phyloP scores from a whole-genome alignment of 169 alveolate genomes.

The Amoebophrya sp. region DNA sequence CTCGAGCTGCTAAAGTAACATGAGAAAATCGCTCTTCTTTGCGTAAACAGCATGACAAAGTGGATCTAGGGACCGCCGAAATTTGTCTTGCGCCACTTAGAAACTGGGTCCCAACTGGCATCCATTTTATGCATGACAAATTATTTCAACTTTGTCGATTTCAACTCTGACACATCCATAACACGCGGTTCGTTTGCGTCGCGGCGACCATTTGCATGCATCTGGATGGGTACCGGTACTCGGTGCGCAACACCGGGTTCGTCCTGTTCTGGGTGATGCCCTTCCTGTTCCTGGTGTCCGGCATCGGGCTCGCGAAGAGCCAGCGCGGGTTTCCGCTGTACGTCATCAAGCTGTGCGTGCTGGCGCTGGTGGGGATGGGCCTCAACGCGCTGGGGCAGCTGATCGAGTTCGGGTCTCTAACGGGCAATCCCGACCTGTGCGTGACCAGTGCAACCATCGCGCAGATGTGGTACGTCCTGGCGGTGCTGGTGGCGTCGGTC shows the following conservation, averaged over 20 bases:
- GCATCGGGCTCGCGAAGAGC: not conserved
- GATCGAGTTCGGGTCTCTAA: not conserved
- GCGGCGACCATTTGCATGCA: not conserved
- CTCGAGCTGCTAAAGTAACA: too few species aligned
- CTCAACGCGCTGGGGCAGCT: not conserved
- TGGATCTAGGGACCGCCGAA: too few species aligned
- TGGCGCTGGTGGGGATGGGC: not conserved
- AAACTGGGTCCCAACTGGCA: too few species aligned
- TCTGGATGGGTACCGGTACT: not conserved
- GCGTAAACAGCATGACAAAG: too few species aligned
- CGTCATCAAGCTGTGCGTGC: not conserved
- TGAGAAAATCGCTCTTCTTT: too few species aligned
- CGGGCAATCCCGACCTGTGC: not conserved
- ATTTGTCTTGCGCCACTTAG: too few species aligned
- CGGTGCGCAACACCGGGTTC: not conserved
- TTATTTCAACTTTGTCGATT: too few species aligned
- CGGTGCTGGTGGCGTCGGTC: not conserved
- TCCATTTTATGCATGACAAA: too few species aligned
- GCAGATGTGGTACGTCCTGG: not conserved
- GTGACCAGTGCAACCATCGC: not conserved
- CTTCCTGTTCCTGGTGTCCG: not conserved
- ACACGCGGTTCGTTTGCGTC: slow-evolving; percentile 18
- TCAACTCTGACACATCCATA: too few species aligned
- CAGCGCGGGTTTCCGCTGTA: not conserved
- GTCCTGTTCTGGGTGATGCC: not conserved